Conservation (phyloP, 2,329 filamentous ascomycete species). For the Hawksworthiomyces lignivorus region DNA sequence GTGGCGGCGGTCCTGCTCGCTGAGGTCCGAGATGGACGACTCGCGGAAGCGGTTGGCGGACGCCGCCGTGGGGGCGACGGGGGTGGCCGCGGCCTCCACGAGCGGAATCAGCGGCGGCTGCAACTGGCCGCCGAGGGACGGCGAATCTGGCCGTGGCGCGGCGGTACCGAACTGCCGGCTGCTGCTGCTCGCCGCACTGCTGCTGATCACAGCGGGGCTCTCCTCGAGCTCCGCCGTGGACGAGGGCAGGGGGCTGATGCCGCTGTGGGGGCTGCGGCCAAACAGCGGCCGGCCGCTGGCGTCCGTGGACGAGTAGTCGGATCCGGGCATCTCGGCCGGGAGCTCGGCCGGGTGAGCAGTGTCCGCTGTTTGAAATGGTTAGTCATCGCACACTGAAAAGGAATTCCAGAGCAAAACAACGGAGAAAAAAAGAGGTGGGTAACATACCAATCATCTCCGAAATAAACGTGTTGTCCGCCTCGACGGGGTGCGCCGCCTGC, state of each 20-base stretch:
- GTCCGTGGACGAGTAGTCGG: slow-evolving; percentile 28
- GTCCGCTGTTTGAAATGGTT: slow-evolving; percentile 23
- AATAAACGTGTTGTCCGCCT: slow-evolving; percentile 37
- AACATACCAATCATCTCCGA: slow-evolving; percentile 40
- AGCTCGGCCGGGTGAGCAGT: slow-evolving; percentile 39
- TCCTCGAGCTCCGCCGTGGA: slow-evolving; percentile 19
- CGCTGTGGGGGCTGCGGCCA: slow-evolving; percentile 14
- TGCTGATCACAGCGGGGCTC: slow-evolving; percentile 20
- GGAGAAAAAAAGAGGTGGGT: background rate
- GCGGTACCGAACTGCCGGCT: slow-evolving; percentile 8
- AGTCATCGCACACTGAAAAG: too few species aligned
- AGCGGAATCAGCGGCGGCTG: slow-evolving; percentile 2
- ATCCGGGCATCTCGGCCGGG: slow-evolving; percentile 37
- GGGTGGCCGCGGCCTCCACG: slow-evolving; percentile 4
- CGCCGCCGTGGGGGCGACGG: slow-evolving; percentile 1
- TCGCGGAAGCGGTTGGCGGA: slow-evolving; percentile 17
- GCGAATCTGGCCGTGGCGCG: slow-evolving; percentile 12
- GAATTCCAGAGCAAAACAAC: background rate
- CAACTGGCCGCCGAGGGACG: slow-evolving; percentile 12
- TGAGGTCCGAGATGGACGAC: slow-evolving; percentile 34
- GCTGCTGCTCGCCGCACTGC: slow-evolving; percentile 23
- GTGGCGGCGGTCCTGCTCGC: slow-evolving; percentile 32
- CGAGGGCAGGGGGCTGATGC: background rate
- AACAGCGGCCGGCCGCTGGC: slow-evolving; percentile 12
- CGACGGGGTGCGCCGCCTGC: slow-evolving; percentile 17